These are phyloP conservation scores for Chondrus crispus DNA, from an alignment of 23 red algal species.

Conservation along the genomic window DNA sequence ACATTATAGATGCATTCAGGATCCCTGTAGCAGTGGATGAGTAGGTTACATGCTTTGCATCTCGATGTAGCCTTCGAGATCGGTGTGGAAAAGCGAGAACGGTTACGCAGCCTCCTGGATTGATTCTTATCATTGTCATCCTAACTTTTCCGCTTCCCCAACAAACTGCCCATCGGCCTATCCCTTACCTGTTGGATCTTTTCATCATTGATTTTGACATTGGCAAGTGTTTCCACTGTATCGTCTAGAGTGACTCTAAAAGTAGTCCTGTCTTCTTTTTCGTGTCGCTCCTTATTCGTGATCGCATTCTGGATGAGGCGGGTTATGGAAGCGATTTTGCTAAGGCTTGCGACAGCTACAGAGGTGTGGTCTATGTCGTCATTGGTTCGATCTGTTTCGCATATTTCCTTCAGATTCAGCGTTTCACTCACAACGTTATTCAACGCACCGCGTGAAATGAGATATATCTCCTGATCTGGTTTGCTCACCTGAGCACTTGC, in stretches of 20 bases:
- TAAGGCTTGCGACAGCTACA: neutral
- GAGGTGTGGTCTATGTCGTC: neutral
- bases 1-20: neutral
- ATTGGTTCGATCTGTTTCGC: neutral
- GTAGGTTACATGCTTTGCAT: neutral
- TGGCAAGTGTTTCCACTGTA: neutral
- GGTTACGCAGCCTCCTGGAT: too few relatives aligned
- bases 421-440: too few relatives aligned
- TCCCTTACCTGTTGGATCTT: neutral
- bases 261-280: neutral
- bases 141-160: too few relatives aligned
- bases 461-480: neutral
- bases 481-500: neutral
- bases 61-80: neutral
- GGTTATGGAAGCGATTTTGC: neutral
- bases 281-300: neutral
- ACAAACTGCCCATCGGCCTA: too few relatives aligned
- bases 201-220: neutral
- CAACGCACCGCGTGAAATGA: neutral
- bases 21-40: neutral
- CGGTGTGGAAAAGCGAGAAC: too few relatives aligned
- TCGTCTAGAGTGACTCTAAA: neutral
- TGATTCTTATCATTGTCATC: too few relatives aligned
- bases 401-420: too few relatives aligned
- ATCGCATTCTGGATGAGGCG: neutral